phyloP scores from a whole-genome alignment of 768 basidiomycete genomes.

The Lactarius trivialis region DNA sequence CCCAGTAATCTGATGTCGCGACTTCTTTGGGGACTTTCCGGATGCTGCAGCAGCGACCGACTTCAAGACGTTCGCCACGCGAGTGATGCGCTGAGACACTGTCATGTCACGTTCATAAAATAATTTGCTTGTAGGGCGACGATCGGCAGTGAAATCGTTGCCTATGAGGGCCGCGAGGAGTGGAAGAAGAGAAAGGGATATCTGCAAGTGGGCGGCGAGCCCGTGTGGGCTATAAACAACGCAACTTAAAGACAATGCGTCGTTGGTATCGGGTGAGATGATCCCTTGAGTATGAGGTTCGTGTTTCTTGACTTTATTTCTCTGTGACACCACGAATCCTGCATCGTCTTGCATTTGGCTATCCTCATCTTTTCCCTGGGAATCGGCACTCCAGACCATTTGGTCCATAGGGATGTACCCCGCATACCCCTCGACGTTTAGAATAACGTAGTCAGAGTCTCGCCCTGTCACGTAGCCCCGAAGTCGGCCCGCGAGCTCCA shows the following conservation, averaged over 20 bases:
- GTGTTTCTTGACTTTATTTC: constrained; percentile 46
- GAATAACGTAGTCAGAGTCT: constrained; percentile 79
- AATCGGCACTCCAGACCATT: constrained; percentile 54
- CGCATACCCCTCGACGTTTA: constrained; percentile 67
- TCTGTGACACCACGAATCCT: constrained; percentile 55
- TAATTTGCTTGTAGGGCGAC: constrained; percentile 39
- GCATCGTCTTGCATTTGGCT: constrained; percentile 36
- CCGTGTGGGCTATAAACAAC: constrained; percentile 53
- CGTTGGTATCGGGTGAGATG: constrained; percentile 43
- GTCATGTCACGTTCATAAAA: constrained; percentile 64
- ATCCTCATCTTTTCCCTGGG: constrained; percentile 25
- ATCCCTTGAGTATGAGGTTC: constrained; percentile 29
- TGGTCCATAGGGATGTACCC: constrained; percentile 75
- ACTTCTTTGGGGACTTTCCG: constrained; percentile 32
- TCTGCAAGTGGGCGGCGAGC: constrained; percentile 57
- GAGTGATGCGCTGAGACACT: constrained; percentile 57
- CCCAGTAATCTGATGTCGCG: constrained; percentile 52
- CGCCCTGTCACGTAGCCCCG: constrained; percentile 69
- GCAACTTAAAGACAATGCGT: constrained; percentile 45
- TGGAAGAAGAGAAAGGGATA: constrained; percentile 68
- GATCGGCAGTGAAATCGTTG: constrained; percentile 63
- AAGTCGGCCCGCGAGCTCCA: constrained; percentile 70
- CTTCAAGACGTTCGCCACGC: constrained; percentile 51
- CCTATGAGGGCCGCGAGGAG: constrained; percentile 73
- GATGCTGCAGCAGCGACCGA: constrained; percentile 45